Percentiles rank a stretch among this genome's conserved stretches.
These are phyloP conservation scores for Luvunga scandens DNA, from an alignment of 345 rosid genomes.

Conservation along the genomic window DNA sequence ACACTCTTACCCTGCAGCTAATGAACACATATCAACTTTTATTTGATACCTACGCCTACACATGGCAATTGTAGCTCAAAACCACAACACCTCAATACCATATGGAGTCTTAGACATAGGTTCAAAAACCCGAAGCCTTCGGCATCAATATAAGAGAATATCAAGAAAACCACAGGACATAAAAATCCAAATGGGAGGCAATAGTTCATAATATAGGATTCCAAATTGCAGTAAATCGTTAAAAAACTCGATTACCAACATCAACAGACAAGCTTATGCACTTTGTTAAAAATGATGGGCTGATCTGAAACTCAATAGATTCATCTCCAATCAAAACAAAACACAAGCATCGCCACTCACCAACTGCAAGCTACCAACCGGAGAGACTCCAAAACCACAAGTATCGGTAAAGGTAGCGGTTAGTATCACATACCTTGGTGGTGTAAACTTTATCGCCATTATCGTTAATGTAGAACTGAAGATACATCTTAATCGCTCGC, in stretches of 20 bases:
- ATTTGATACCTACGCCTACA: no score
- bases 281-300: neutral
- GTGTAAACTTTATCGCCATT: conserved; percentile 58
- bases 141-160: neutral
- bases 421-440: conserved; percentile 30
- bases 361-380: neutral
- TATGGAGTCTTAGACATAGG: no score
- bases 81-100: no score
- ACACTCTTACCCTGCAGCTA: no score
- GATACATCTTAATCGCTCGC: conserved; percentile 32
- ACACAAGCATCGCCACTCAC: neutral
- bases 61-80: no score
- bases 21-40: no score
- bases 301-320: neutral
- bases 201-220: no score
- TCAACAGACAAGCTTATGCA: no score
- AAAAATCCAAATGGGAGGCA: neutral
- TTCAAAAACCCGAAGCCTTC: neutral
- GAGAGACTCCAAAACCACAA: neutral
- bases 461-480: conserved; percentile 52
- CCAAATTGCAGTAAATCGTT: no score
- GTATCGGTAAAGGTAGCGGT: neutral
- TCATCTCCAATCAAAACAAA: neutral
- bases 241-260: no score
- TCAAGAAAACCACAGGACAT: neutral